Evolutionary conservation across 192 early-diverging fungal genomes (phyloP).

Genomic region (Backusella morwellensis): DNA sequence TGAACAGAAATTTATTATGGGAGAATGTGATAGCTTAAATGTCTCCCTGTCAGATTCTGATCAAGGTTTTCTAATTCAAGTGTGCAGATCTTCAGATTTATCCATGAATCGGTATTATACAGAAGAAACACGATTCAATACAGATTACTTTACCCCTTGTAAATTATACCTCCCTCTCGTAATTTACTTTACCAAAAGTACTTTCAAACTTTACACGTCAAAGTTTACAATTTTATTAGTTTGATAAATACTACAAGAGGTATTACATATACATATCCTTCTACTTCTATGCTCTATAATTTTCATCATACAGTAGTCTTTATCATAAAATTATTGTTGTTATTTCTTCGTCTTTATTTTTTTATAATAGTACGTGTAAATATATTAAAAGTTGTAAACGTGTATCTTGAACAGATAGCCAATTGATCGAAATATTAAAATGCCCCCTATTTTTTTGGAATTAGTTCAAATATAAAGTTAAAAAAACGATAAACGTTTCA

Average conservation of each 20-base stretch:
- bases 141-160: not conserved
- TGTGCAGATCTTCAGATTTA: not conserved
- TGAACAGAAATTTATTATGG: not conserved
- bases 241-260: not conserved
- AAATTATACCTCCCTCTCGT: not conserved
- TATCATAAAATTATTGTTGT: not conserved
- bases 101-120: slow-evolving; percentile 2
- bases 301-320: not conserved
- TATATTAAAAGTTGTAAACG: not conserved
- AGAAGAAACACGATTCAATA: not conserved
- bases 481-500: not conserved
- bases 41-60: not conserved
- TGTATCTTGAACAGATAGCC: not conserved
- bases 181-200: not conserved
- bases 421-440: not conserved
- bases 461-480: not conserved
- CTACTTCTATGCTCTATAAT: not conserved
- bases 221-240: not conserved
- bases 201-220: not conserved
- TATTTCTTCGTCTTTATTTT: not conserved
- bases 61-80: not conserved
- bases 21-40: not conserved
- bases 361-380: not conserved
- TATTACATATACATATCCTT: not conserved
- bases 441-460: not conserved